phyloP scores from a whole-genome alignment of 345 rosid species.

The Clausena lansium region DNA sequence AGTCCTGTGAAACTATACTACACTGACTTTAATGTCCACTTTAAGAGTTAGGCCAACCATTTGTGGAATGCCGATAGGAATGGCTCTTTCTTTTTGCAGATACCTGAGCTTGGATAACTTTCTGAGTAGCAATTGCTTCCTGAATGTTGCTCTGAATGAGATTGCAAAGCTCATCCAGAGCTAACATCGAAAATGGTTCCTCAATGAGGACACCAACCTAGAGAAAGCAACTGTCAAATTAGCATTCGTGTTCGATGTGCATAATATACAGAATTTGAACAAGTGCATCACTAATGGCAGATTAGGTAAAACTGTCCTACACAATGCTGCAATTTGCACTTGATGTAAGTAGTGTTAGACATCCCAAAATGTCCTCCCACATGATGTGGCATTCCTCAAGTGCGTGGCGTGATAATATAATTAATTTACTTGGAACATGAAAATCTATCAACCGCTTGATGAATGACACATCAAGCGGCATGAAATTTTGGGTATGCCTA shows the following conservation, averaged over 20 bases:
- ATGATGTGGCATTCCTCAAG: too few relatives aligned
- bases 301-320: neutral
- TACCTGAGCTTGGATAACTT: conserved; percentile 47
- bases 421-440: too few relatives aligned
- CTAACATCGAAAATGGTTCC: conserved; percentile 94
- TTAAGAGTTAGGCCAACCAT: conserved; percentile 65
- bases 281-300: neutral
- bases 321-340: neutral
- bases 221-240: conserved; percentile 11
- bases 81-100: conserved; percentile 41
- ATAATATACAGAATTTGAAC: neutral
- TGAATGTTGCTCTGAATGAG: conserved; percentile 45
- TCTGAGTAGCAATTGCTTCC: conserved; percentile 60
- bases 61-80: conserved; percentile 49
- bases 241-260: neutral
- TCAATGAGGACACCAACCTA: conserved; percentile 97
- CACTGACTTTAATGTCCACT: neutral
- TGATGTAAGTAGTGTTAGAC: neutral
- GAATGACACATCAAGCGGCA: too few relatives aligned
- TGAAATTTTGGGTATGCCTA: too few relatives aligned
- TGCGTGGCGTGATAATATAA: too few relatives aligned
- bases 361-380: too few relatives aligned
- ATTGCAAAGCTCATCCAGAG: conserved; percentile 76
- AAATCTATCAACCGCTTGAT: too few relatives aligned
- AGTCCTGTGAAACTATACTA: too few relatives aligned